Percentiles rank a stretch among this genome's conserved stretches.
Conservation (phyloP, 495 filamentous ascomycete species). For the Neurospora hispaniola region DNA sequence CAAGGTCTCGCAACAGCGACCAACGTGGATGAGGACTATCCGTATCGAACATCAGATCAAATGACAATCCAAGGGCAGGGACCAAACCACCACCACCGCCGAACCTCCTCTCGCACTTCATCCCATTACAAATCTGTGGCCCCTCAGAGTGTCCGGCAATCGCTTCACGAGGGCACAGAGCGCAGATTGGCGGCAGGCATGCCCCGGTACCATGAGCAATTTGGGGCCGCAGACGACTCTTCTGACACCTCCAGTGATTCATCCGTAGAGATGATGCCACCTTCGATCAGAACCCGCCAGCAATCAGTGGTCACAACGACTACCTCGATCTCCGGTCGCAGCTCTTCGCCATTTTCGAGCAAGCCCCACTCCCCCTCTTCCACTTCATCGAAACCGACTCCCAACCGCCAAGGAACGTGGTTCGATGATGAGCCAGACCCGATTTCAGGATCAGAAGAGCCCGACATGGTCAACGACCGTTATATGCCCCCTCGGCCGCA, state of each 20-base stretch:
- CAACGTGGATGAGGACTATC: constrained; percentile 8
- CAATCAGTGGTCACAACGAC: constrained; percentile 27
- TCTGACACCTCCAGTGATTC: constrained; percentile 18
- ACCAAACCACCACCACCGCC: not conserved
- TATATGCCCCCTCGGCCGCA: not conserved
- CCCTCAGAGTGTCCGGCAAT: not conserved
- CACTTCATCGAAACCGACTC: constrained; percentile 5
- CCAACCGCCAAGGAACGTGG: constrained; percentile 20
- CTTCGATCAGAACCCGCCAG: constrained; percentile 18
- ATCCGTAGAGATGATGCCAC: constrained; percentile 17
- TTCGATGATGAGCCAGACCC: constrained; percentile 22
- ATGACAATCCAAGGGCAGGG: not conserved
- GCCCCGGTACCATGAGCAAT: not conserved
- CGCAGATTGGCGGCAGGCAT: not conserved
- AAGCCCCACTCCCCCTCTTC: constrained; percentile 10
- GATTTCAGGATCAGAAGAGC: not conserved
- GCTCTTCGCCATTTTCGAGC: constrained; percentile 18
- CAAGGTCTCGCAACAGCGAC: constrained; percentile 17
- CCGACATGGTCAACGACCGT: not conserved
- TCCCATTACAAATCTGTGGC: not conserved
- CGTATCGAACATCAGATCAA: constrained; percentile 5
- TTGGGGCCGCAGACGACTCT: not conserved
- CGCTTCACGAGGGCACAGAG: not conserved
- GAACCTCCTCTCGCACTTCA: not conserved
- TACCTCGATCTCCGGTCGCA: constrained; percentile 24